Conservation (phyloP, 441 rosid species). For the Kokia cookei region DNA sequence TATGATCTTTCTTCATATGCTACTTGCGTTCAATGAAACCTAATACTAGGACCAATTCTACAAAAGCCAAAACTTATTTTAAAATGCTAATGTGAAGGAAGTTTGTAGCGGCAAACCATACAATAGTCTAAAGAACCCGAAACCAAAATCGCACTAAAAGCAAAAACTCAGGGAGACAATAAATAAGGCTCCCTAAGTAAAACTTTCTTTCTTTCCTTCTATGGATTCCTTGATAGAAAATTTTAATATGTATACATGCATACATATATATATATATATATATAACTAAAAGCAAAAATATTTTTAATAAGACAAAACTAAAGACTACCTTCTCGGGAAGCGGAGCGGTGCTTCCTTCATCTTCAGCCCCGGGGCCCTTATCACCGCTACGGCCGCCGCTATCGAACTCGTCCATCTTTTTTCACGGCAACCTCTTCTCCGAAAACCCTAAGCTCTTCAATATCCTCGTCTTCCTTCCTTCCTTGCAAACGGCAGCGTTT, state of each 20-base stretch:
- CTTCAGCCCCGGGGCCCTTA: conserved; percentile 63
- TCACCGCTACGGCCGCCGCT: conserved; percentile 64
- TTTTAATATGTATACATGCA: neutral
- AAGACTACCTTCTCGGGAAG: conserved; percentile 71
- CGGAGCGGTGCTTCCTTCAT: conserved; percentile 81
- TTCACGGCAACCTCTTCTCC: conserved; percentile 22
- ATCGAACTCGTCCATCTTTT: conserved; percentile 60
- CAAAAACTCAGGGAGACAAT: neutral
- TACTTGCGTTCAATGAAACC: neutral
- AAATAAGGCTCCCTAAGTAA: neutral
- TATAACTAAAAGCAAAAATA: neutral
- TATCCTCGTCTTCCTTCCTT: conserved; percentile 9
- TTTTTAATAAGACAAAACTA: neutral
- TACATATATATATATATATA: neutral
- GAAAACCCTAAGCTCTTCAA: conserved; percentile 15
- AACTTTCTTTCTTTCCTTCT: neutral
- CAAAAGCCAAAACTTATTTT: neutral
- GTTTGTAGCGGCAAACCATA: neutral
- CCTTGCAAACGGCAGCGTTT: conserved; percentile 15
- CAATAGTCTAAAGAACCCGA: neutral
- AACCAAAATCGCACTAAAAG: neutral
- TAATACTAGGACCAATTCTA: neutral
- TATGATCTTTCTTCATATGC: neutral
- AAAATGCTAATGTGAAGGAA: neutral
- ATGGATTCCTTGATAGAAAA: neutral